Conservation (phyloP, 1,139 yeast genomes). For the Sugiyamaella pinicola region DNA sequence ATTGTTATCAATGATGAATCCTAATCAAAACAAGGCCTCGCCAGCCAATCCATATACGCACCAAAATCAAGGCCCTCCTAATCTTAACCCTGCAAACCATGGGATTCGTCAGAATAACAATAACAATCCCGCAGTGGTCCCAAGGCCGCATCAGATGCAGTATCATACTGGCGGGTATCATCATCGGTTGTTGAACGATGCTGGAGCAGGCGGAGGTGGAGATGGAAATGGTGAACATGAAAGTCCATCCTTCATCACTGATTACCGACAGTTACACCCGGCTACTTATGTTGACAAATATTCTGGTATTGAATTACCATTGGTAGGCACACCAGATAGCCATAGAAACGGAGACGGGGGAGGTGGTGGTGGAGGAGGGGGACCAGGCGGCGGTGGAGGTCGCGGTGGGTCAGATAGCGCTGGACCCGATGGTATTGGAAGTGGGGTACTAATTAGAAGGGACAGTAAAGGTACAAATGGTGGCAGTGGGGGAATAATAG, state of each 20-base stretch:
- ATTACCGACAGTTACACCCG: constrained; percentile 5
- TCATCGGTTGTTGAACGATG: constrained; percentile 5
- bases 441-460: background rate
- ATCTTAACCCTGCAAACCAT: too few species aligned
- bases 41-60: background rate
- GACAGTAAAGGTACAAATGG: background rate
- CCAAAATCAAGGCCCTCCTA: background rate
- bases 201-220: background rate
- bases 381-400: background rate
- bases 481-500: background rate
- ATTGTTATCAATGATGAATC: constrained; percentile 8
- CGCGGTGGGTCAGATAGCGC: constrained; percentile 3
- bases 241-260: constrained; percentile 2
- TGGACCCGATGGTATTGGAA: background rate
- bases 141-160: constrained; percentile 10
- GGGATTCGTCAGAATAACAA: background rate
- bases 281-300: constrained; percentile 7
- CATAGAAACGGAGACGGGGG: background rate
- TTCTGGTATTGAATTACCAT: constrained; percentile 6
- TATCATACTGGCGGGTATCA: constrained; percentile 6
- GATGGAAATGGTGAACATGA: background rate
- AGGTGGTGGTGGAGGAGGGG: background rate
- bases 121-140: background rate
- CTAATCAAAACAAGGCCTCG: constrained; percentile 3
- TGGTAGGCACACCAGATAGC: background rate